Evolutionary conservation across 345 rosid species (phyloP).

Genomic region (Gossypium ekmanianum): DNA sequence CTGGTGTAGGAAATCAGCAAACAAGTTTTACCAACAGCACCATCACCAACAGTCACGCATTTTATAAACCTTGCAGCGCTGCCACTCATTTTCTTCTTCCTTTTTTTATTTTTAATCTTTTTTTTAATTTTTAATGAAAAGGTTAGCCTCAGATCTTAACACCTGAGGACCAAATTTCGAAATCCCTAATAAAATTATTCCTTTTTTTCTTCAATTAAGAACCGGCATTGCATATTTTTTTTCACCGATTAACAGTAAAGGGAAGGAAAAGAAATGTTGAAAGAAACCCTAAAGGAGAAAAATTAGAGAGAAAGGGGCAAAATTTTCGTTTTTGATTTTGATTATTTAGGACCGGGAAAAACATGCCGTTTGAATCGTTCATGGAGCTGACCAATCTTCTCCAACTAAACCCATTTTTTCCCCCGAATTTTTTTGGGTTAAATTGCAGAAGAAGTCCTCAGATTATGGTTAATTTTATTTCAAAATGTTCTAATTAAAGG

Average conservation of each 20-base stretch:
- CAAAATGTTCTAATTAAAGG: too few species aligned
- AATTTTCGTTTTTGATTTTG: too few species aligned
- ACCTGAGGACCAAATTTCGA: slow-evolving; percentile 22
- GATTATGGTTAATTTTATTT: too few species aligned
- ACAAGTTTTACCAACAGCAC: slow-evolving; percentile 87
- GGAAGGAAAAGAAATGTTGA: background rate
- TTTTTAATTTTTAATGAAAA: slow-evolving; percentile 1
- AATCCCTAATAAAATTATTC: background rate
- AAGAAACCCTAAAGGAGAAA: background rate
- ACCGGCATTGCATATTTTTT: slow-evolving; percentile 19
- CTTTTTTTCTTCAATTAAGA: slow-evolving; percentile 28
- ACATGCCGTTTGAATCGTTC: too few species aligned
- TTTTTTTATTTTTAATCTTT: too few species aligned
- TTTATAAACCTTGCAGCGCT: slow-evolving; percentile 77
- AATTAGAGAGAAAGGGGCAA: background rate
- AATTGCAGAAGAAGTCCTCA: too few species aligned
- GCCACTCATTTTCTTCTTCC: slow-evolving; percentile 36
- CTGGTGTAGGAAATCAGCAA: slow-evolving; percentile 82
- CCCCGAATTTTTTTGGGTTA: too few species aligned
- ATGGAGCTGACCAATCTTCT: too few species aligned
- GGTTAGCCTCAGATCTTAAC: slow-evolving; percentile 35
- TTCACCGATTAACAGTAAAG: background rate
- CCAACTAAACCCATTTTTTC: too few species aligned
- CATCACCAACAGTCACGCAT: slow-evolving; percentile 90
- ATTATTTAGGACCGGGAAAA: too few species aligned